Conservation (phyloP, 2,329 filamentous ascomycete genomes). For the Botrytis hyacinthi region DNA sequence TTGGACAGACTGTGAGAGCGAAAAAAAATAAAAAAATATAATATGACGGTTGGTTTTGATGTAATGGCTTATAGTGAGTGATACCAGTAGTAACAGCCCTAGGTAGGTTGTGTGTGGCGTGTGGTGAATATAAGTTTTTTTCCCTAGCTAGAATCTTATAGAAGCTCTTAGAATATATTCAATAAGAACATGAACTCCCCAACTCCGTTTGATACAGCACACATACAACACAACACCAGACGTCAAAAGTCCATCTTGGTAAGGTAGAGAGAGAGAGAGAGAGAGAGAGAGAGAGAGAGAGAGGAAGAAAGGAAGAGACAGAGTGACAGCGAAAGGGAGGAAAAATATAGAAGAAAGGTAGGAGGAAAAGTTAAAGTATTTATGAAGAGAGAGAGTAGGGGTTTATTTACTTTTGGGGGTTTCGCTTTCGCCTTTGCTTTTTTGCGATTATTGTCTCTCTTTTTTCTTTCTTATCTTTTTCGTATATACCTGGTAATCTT, state of each 20-base stretch:
- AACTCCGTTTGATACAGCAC: not conserved
- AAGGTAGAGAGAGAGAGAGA: not conserved
- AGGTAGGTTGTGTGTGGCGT: slow-evolving; percentile 5
- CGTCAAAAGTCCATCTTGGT: not conserved
- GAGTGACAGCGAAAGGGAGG: not conserved
- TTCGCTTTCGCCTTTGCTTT: not conserved
- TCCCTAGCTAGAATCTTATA: slow-evolving; percentile 11
- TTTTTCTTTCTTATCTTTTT: not conserved
- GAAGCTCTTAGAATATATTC: slow-evolving; percentile 14
- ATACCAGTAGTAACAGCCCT: not conserved
- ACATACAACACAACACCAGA: not conserved
- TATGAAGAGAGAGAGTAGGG: not conserved
- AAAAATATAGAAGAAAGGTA: too few relatives aligned
- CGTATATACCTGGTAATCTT: too few relatives aligned
- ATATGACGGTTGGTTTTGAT: not conserved
- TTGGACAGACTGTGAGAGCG: slow-evolving; percentile 14
- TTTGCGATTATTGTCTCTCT: not conserved
- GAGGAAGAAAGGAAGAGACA: not conserved
- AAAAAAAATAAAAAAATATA: not conserved
- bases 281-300: too few relatives aligned
- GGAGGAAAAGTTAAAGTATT: not conserved
- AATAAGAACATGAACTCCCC: not conserved
- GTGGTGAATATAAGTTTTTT: slow-evolving; percentile 14
- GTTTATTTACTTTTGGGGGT: not conserved
- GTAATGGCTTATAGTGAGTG: slow-evolving; percentile 6